phyloP scores from a whole-genome alignment of 1,139 yeast species.

The Yamadazyma sp. region DNA sequence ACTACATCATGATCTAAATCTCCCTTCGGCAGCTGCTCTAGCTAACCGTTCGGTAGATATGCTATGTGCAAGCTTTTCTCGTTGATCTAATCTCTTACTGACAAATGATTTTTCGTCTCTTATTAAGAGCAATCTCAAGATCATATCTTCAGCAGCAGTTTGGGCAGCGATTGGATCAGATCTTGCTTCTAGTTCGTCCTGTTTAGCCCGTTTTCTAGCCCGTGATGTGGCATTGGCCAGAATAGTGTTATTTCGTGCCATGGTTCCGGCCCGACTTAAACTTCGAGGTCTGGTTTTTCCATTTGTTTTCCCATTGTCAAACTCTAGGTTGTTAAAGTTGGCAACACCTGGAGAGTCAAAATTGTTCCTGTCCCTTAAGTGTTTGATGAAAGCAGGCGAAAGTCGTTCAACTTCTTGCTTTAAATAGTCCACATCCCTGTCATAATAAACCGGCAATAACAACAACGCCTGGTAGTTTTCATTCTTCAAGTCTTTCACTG shows the following conservation, averaged over 20 bases:
- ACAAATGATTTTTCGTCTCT: slow-evolving; percentile 47
- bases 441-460: slow-evolving; percentile 68
- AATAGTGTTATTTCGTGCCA: slow-evolving; percentile 66
- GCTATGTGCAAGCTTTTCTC: slow-evolving; percentile 62
- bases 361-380: slow-evolving; percentile 46
- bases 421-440: slow-evolving; percentile 49
- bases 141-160: slow-evolving; percentile 62
- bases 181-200: slow-evolving; percentile 52
- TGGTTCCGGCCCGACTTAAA: slow-evolving; percentile 49
- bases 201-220: slow-evolving; percentile 53
- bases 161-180: slow-evolving; percentile 58
- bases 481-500: slow-evolving; percentile 62
- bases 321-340: background rate
- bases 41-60: slow-evolving; percentile 61
- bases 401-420: slow-evolving; percentile 60
- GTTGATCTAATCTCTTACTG: slow-evolving; percentile 55
- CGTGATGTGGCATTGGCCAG: slow-evolving; percentile 70
- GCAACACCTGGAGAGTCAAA: slow-evolving; percentile 18
- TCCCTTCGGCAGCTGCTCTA: slow-evolving; percentile 47
- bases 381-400: slow-evolving; percentile 51
- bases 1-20: slow-evolving; percentile 16
- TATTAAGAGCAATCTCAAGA: slow-evolving; percentile 57
- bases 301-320: slow-evolving; percentile 7
- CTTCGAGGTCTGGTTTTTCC: slow-evolving; percentile 14
- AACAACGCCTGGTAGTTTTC: slow-evolving; percentile 64